phyloP scores from a whole-genome alignment of 1,284 basidiomycete species.

The Salmacisia buchloeana region DNA sequence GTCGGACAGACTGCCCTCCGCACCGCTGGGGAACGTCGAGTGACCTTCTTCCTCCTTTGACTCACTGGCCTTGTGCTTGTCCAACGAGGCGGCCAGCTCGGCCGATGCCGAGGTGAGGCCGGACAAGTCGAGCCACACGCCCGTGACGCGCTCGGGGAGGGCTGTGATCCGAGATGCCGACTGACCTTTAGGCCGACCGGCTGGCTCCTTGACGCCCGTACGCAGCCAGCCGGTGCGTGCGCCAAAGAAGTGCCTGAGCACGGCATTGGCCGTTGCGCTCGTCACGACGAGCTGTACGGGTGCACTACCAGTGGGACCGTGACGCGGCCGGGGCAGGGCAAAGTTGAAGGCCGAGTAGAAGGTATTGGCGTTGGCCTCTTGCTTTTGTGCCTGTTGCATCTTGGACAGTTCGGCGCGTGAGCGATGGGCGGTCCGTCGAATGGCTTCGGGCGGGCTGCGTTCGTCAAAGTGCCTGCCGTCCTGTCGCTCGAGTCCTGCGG shows the following conservation, averaged over 20 bases:
- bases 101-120: slow-evolving; percentile 27
- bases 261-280: slow-evolving; percentile 47
- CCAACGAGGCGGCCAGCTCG: neutral
- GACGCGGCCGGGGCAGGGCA: neutral
- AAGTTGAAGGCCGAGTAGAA: slow-evolving; percentile 10
- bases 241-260: slow-evolving; percentile 46
- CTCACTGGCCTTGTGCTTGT: slow-evolving; percentile 3
- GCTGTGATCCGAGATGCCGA: slow-evolving; percentile 9
- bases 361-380: neutral
- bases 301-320: neutral
- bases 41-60: neutral
- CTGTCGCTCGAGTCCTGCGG: slow-evolving; percentile 38
- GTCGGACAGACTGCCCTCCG: neutral
- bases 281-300: slow-evolving; percentile 43
- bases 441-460: slow-evolving; percentile 20
- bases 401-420: slow-evolving; percentile 28
- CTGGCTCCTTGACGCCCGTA: slow-evolving; percentile 30
- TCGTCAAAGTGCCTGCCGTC: slow-evolving; percentile 25
- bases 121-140: slow-evolving; percentile 45
- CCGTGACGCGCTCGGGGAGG: slow-evolving; percentile 13
- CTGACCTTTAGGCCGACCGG: slow-evolving; percentile 16
- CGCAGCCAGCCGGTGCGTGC: slow-evolving; percentile 48
- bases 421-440: slow-evolving; percentile 2
- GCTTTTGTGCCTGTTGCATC: slow-evolving; percentile 22
- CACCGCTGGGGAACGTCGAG: neutral